phyloP scores from a whole-genome alignment of 345 rosid species.

The Gossypium australe region DNA sequence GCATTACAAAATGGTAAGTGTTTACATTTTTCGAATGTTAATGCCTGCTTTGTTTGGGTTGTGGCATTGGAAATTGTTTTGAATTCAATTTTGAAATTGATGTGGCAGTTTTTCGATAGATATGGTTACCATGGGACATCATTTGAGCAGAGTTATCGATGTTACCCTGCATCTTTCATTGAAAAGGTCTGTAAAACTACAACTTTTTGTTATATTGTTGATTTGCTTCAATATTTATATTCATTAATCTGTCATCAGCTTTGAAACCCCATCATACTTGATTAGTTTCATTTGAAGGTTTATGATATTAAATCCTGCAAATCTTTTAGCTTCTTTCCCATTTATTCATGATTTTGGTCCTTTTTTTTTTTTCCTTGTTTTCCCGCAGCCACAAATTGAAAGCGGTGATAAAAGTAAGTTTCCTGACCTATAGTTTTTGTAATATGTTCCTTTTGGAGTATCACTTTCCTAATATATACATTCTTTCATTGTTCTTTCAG shows the following conservation, averaged over 20 bases:
- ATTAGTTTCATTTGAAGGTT: neutral
- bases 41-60: neutral
- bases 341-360: constrained; percentile 13
- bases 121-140: constrained; percentile 91
- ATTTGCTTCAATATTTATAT: neutral
- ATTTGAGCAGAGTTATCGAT: constrained; percentile 91
- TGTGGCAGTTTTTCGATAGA: constrained; percentile 70
- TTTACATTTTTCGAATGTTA: neutral
- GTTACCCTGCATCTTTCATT: constrained; percentile 96
- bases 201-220: neutral
- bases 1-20: constrained; percentile 32
- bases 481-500: constrained; percentile 37
- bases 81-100: neutral
- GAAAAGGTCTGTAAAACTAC: constrained; percentile 68
- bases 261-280: neutral
- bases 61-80: neutral
- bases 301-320: neutral
- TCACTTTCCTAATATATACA: neutral
- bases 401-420: constrained; percentile 96
- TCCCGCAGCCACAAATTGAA: constrained; percentile 91
- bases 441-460: constrained; percentile 2
- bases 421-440: constrained; percentile 1
- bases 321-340: neutral
- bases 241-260: neutral
- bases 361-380: constrained; percentile 6